Base-by-base conservation (phyloP, 2,329 filamentous ascomycete species). In the Fusarium tanahbumbuense region DNA sequence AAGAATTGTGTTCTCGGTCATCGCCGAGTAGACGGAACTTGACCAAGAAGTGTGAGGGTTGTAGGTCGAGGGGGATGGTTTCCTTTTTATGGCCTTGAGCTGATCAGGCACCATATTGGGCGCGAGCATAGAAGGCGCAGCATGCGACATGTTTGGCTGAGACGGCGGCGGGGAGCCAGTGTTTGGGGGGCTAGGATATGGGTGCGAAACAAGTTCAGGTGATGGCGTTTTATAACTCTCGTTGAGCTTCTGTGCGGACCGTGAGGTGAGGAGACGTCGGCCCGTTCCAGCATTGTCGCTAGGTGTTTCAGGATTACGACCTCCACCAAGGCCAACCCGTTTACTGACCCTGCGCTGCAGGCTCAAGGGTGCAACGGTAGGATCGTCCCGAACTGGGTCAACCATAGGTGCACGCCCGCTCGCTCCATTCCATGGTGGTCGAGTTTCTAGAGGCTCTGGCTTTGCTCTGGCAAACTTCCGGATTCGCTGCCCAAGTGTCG, bases 401-500 rank as follows among this genome's bases (percentile, higher is more conserved):
- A 92, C 86, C 59, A 93, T 83, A 37, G 87, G 83, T 44, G 85
- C 85, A 69, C 92, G 87, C 28, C 92, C 92, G 76, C 89, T 93
- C 40, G 89, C 88, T 20, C 92, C 92, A 73, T 89, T 90, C 92
- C 92, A 94, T 60, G 89, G 84, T 8, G 89, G 88, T 23, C 84
- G 83, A 54, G 76, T 82, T 27, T 85, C 82, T 56, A 82, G 28
- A 65, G 73, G 77, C 68, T 73, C 81, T 73, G 70, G 78, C 75
- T 82, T 68, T 75, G 79, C 71, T 79, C 79, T 76, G 42, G 76
- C 74, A 50, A 78, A 62, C 30, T 78, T 74, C 13, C 78, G 76
- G 60, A 80, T 74, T 15, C 79, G 77, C 60, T 79, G 76, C 11
- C 79, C 78, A 50, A 81, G 75, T 5, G 78, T 76, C 11, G 72